Conservation (phyloP, 2,329 filamentous ascomycete species). For the Fusarium marasasianum region DNA sequence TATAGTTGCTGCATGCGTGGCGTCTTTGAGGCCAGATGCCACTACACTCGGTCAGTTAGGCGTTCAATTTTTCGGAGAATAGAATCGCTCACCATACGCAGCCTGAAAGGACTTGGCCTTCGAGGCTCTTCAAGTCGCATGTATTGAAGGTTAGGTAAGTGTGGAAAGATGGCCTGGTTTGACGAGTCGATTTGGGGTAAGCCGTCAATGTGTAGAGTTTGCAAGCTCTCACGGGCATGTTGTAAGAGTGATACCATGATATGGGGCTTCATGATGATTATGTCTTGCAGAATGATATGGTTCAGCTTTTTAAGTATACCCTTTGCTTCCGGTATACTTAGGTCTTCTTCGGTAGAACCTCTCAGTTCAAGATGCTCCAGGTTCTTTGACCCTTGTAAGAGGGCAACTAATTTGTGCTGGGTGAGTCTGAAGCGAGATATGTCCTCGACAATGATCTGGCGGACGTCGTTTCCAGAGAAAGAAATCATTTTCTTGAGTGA, state of each 20-base stretch:
- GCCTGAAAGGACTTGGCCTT: conserved; percentile 21
- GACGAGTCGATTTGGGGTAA: conserved; percentile 25
- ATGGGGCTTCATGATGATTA: conserved; percentile 20
- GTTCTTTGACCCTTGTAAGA: conserved; percentile 41
- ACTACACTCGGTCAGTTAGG: conserved; percentile 32
- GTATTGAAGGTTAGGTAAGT: conserved; percentile 44
- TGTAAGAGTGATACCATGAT: conserved; percentile 32
- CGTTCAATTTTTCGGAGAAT: background rate
- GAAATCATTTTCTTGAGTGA: conserved; percentile 44
- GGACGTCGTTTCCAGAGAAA: conserved; percentile 46
- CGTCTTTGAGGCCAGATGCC: conserved; percentile 39
- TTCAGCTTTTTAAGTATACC: conserved; percentile 34
- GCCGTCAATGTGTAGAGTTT: conserved; percentile 38
- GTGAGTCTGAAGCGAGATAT: conserved; percentile 43
- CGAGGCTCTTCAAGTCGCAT: conserved; percentile 43
- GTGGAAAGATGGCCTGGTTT: conserved; percentile 22
- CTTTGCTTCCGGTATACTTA: conserved; percentile 33
- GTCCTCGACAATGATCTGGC: conserved; percentile 43
- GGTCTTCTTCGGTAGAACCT: conserved; percentile 28
- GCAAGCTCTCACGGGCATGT: conserved; percentile 35
- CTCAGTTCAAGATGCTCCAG: conserved; percentile 40
- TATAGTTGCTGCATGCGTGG: conserved; percentile 47
- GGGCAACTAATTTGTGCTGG: conserved; percentile 42
- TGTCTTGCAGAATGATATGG: conserved; percentile 35
- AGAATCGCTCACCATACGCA: conserved; percentile 34